Conservation (phyloP, 495 filamentous ascomycete species). For the Hyaloscypha bicolor region DNA sequence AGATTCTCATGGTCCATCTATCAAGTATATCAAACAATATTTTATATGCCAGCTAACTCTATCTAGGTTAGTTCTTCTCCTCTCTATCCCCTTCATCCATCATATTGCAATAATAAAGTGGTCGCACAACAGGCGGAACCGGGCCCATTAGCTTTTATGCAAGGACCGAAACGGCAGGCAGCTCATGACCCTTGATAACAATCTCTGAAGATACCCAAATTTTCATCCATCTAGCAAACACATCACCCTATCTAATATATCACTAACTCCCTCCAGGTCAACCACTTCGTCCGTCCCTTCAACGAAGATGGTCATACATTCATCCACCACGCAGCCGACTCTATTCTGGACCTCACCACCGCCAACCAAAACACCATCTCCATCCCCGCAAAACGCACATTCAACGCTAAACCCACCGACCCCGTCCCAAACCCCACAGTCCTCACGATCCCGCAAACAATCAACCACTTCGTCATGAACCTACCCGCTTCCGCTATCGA, state of each 20-base stretch:
- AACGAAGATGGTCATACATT: slow-evolving; percentile 81
- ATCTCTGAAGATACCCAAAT: background rate
- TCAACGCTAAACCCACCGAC: slow-evolving; percentile 32
- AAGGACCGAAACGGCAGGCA: too few relatives aligned
- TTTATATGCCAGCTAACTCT: background rate
- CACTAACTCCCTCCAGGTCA: slow-evolving; percentile 49
- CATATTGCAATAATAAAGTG: background rate
- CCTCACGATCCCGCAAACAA: slow-evolving; percentile 63
- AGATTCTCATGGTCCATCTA: background rate
- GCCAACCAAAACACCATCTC: slow-evolving; percentile 48
- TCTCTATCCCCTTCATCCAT: background rate
- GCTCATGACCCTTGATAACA: background rate
- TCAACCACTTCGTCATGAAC: slow-evolving; percentile 96
- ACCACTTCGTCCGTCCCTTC: slow-evolving; percentile 72
- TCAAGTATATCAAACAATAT: background rate
- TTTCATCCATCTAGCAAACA: background rate
- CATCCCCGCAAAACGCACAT: slow-evolving; percentile 43
- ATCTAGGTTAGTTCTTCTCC: background rate
- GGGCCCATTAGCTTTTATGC: too few relatives aligned
- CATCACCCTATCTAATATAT: background rate
- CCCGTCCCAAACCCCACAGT: slow-evolving; percentile 42
- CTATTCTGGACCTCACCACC: slow-evolving; percentile 56
- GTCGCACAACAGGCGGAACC: background rate
- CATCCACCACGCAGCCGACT: slow-evolving; percentile 66
- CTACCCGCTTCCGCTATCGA: slow-evolving; percentile 85